phyloP scores from a whole-genome alignment of 2,329 filamentous ascomycete species.

The Nothophaeocryptopus gaeumannii region DNA sequence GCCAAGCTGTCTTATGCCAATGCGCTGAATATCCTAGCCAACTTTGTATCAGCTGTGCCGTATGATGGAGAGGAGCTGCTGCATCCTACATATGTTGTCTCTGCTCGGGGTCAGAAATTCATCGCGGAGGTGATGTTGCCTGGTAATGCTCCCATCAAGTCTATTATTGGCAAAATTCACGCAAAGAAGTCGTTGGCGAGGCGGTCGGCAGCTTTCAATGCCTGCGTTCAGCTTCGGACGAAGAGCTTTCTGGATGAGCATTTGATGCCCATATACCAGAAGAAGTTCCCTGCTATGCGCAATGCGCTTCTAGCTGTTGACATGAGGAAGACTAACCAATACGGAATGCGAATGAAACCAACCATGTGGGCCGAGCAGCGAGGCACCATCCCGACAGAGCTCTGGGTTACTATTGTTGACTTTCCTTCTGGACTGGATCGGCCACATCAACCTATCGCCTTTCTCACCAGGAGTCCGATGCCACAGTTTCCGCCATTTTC shows the following conservation, averaged over 20 bases:
- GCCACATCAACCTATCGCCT: constrained; percentile 60
- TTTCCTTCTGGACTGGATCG: constrained; percentile 61
- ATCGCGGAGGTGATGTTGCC: constrained; percentile 78
- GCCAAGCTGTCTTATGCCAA: constrained; percentile 77
- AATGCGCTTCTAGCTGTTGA: constrained; percentile 83
- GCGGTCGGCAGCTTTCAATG: constrained; percentile 82
- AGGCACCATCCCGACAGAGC: constrained; percentile 46
- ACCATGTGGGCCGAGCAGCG: constrained; percentile 61
- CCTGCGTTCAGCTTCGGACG: constrained; percentile 67
- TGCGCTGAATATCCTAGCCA: constrained; percentile 67
- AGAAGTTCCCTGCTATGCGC: constrained; percentile 73
- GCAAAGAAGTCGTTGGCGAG: constrained; percentile 75
- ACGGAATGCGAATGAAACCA: constrained; percentile 78
- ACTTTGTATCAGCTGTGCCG: constrained; percentile 69
- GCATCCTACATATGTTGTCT: constrained; percentile 61
- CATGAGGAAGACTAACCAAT: constrained; percentile 69
- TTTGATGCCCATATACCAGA: constrained; percentile 70
- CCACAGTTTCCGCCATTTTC: constrained; percentile 66
- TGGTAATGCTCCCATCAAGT: constrained; percentile 66
- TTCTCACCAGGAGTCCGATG: constrained; percentile 67
- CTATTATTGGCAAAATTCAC: constrained; percentile 61
- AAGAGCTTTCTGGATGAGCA: constrained; percentile 68
- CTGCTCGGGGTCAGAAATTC: constrained; percentile 57
- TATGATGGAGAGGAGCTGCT: constrained; percentile 49
- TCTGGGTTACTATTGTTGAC: constrained; percentile 63